These are phyloP conservation scores for Sphenostylis stenocarpa DNA, from an alignment of 306 rosid species.

Conservation along the genomic window DNA sequence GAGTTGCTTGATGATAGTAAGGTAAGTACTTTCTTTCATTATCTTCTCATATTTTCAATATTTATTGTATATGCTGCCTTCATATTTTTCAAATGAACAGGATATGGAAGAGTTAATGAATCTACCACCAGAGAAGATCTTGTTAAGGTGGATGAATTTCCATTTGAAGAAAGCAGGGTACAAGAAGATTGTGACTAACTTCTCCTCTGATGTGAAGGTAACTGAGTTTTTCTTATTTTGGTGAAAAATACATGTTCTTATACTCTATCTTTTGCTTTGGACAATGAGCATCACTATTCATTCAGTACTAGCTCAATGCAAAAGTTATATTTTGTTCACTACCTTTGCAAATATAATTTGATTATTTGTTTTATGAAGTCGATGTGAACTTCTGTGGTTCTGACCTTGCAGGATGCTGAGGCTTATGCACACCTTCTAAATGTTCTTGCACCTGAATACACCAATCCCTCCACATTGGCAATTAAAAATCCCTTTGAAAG, in stretches of 20 bases:
- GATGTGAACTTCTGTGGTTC: slow-evolving; percentile 8
- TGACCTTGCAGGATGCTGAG: slow-evolving; percentile 76
- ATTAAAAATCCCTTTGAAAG: slow-evolving; percentile 71
- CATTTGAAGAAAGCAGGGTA: slow-evolving; percentile 84
- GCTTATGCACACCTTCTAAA: slow-evolving; percentile 93
- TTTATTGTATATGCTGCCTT: slow-evolving; percentile 28
- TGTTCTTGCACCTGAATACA: slow-evolving; percentile 92
- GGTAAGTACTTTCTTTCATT: slow-evolving; percentile 46
- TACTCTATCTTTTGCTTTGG: slow-evolving; percentile 11
- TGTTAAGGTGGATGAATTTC: slow-evolving; percentile 97
- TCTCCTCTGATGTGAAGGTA: slow-evolving; percentile 97
- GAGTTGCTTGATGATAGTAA: slow-evolving; percentile 89
- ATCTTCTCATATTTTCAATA: slow-evolving; percentile 7
- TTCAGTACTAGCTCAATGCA: not conserved
- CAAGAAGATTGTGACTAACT: slow-evolving; percentile 74
- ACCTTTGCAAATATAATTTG: too few relatives aligned
- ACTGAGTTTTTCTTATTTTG: not conserved
- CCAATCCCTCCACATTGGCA: slow-evolving; percentile 68
- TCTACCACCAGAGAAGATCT: slow-evolving; percentile 93
- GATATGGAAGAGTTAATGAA: slow-evolving; percentile 97
- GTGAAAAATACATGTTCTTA: not conserved
- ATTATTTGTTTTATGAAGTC: not conserved
- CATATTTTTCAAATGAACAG: slow-evolving; percentile 45
- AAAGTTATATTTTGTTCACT: too few relatives aligned
- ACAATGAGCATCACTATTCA: slow-evolving; percentile 9